These are phyloP conservation scores for Bombardia bombarda DNA, from an alignment of 495 filamentous ascomycete species.

Conservation along the genomic window DNA sequence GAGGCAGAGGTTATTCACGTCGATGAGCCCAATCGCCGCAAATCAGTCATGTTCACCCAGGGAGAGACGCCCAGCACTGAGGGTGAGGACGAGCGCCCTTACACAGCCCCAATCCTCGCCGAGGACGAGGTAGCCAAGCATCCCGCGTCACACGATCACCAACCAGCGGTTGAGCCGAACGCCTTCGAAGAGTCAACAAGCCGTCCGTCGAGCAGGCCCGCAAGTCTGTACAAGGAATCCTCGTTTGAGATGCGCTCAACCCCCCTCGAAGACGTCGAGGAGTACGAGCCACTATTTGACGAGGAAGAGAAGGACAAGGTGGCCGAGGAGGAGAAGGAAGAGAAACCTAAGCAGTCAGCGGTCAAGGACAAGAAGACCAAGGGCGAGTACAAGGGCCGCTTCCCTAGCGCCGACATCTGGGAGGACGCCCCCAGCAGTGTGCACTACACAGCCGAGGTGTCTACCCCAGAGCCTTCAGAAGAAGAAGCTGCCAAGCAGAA, in stretches of 20 bases:
- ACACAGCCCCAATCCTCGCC: constrained; percentile 75
- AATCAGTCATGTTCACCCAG: constrained; percentile 56
- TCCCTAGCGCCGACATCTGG: constrained; percentile 94
- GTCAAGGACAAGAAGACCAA: constrained; percentile 42
- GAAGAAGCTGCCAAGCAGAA: constrained; percentile 46
- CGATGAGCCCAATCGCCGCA: constrained; percentile 56
- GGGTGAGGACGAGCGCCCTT: constrained; percentile 39
- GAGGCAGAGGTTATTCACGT: constrained; percentile 67
- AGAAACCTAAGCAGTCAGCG: constrained; percentile 33
- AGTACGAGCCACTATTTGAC: constrained; percentile 92
- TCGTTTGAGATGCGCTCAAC: constrained; percentile 47
- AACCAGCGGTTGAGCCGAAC: constrained; percentile 64
- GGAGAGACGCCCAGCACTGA: constrained; percentile 24
- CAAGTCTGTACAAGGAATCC: constrained; percentile 43
- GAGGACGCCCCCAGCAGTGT: constrained; percentile 89
- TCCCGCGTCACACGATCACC: constrained; percentile 44
- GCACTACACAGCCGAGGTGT: constrained; percentile 75
- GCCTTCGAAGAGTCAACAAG: constrained; percentile 51
- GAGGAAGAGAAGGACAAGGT: constrained; percentile 66
- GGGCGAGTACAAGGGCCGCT: constrained; percentile 62
- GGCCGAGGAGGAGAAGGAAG: constrained; percentile 66
- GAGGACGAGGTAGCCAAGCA: constrained; percentile 86
- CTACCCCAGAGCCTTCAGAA: constrained; percentile 60
- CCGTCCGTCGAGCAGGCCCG: constrained; percentile 64
- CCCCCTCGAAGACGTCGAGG: constrained; percentile 81